Evolutionary conservation across 352 stramenopile genomes (phyloP), one percentile per base, ranked within the genome.

Genomic region (Globisporangium polare): DNA sequence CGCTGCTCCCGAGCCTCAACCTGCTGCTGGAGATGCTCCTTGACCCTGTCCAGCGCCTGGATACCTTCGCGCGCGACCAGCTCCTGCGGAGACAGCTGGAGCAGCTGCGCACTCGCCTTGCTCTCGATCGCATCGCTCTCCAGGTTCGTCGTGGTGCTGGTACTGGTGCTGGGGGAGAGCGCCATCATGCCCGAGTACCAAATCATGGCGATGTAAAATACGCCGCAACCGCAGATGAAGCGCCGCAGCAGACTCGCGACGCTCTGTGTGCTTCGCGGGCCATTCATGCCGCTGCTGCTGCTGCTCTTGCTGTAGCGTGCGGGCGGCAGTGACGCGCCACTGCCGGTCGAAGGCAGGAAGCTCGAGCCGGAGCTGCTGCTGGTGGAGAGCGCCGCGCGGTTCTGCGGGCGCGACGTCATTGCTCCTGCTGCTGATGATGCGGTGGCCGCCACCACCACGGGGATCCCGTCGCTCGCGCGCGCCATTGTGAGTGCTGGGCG

Each of bases 121-220:
- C 24, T 17, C 10, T 55, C 50, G 5, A 55, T 51, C 22, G 41
- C 45, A 6, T 29, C 29, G 24, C n/a, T 43, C 1, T 15, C n/a
- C 13, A 18, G 3, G n/a, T 2, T 49, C 13, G 22, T 37, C 24
- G 20, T 27, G 7, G 10, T 22, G 18, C 29, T 17, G 37, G 1
- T 4, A 39, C 18, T 5, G n/a, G 15, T 37, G 22, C 47, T 49
- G 13, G 39, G 17, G 5, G 39, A 45, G 39, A 45, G 39, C 39
- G 51, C 49, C 67, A 63, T 71, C n/a, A 65, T 27, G 12, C 63
- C 37, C 12, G 58, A 60, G 53, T 65, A 65, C 67, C 67, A 73
- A 10, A 73, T 47, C 33, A 68, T 39, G 10, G 49, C 49, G 12
- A 71, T 43, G 47, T 73, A 73, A 29, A 73, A 55, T 18, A 69